Base-by-base conservation (phyloP, 192 early-diverging fungal species). In the Paraglomus occultum region DNA sequence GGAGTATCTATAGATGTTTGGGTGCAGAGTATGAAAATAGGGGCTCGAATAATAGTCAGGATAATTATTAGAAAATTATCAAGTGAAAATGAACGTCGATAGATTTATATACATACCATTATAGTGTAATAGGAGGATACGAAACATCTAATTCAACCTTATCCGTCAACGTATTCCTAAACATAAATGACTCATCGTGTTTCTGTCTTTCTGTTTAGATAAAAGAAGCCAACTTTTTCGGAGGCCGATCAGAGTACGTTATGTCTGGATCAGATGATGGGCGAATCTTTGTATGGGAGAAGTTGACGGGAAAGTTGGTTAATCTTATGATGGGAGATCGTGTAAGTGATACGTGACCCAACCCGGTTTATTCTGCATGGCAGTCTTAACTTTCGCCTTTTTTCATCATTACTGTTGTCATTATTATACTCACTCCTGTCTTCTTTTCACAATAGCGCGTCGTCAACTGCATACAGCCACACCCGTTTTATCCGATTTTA, bases 211-310 rank as follows among this genome's bases (percentile, higher is more conserved):
- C 11, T 38, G 2, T n/a, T 8, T 70, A 81, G 79, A 81, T 88
- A 53, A 93, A 93, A 68, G 90, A 91, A 58, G 89, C 89, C 43
- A 88, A 85, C 70, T 91, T 90, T 76, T 84, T 79, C 71, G 87
- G 87, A 0, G 75, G 85, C 0, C 83, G 87, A 48, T 85, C 84
- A 64, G 81, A 82, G 52, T 90, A 87, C 55, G 76, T 94, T 15
- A 83, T 88, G 64, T 91, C 89, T 8, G 92, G 92, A 1, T 89
- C 87, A 4, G 92, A 94, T 67, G 92, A 91, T 72, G 89, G 92
- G 17, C 73, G 77, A 10, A 63, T 88, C 4, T 89, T 85, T 69
- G 65, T 92, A 40, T 94, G 88, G 88, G 79, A 88, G 61, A 85
- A 85, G 69, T 54, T 71, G 11, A 80, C 87, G 4, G 81, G 82